These are phyloP conservation scores for Beauveria australis DNA, from an alignment of 2,329 filamentous ascomycete species.

Conservation along the genomic window DNA sequence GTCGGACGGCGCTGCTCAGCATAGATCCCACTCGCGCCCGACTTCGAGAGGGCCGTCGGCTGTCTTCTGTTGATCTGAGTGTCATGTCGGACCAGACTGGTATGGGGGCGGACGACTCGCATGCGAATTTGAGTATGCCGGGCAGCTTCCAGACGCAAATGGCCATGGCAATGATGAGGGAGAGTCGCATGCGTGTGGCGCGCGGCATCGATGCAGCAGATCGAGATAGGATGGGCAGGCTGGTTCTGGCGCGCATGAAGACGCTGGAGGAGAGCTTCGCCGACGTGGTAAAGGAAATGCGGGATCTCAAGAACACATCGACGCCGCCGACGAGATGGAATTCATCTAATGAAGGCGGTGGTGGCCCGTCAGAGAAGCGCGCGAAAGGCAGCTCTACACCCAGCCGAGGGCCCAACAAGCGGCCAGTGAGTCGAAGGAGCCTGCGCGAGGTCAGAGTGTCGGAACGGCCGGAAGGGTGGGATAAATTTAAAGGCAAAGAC, in stretches of 20 bases:
- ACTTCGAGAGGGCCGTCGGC: conserved; percentile 30
- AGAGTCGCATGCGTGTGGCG: conserved; percentile 41
- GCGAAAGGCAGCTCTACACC: conserved; percentile 18
- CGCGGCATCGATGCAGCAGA: conserved; percentile 30
- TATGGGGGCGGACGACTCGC: conserved; percentile 48
- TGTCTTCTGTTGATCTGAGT: conserved; percentile 63
- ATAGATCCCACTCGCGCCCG: conserved; percentile 36
- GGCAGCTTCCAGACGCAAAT: conserved; percentile 78
- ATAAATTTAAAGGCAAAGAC: conserved; percentile 30
- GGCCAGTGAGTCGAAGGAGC: conserved; percentile 31
- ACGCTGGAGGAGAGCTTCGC: conserved; percentile 85
- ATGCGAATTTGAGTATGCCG: conserved; percentile 56
- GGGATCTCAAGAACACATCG: conserved; percentile 46
- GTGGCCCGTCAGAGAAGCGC: conserved; percentile 26
- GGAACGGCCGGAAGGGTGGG: conserved; percentile 25
- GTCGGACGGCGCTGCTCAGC: conserved; percentile 40
- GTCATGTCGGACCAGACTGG: conserved; percentile 64
- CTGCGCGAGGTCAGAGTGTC: conserved; percentile 29
- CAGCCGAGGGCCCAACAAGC: conserved; percentile 22
- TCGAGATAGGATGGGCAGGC: conserved; percentile 64
- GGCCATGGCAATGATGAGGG: conserved; percentile 59
- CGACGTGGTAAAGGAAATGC: conserved; percentile 76
- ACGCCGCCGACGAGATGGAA: conserved; percentile 42
- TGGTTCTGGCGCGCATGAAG: conserved; percentile 86
- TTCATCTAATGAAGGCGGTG: conserved; percentile 33